Percentiles rank a stretch among this genome's conserved stretches.
Conservation (phyloP, 1,139 yeast species). For the Kurtzmaniella quercitrusa region DNA sequence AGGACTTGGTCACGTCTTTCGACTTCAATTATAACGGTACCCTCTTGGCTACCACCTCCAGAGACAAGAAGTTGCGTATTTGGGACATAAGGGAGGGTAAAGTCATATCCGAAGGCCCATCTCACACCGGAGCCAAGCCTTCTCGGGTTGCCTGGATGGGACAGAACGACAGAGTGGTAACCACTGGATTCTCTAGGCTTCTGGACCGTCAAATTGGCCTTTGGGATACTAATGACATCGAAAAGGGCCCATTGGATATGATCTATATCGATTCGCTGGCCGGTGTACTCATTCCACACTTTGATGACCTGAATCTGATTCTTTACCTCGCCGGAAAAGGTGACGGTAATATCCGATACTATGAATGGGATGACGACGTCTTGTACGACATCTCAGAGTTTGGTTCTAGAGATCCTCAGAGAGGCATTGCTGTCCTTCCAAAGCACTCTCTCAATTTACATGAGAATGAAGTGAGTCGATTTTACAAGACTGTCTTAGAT, state of each 20-base stretch:
- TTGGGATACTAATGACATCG: conserved; percentile 79
- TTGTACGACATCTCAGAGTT: conserved; percentile 80
- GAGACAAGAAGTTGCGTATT: conserved; percentile 84
- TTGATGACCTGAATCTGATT: conserved; percentile 74
- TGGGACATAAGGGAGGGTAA: conserved; percentile 85
- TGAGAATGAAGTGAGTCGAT: conserved; percentile 78
- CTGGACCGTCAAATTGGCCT: conserved; percentile 94
- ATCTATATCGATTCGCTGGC: conserved; percentile 86
- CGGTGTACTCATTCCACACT: conserved; percentile 89
- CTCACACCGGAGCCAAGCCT: conserved; percentile 90
- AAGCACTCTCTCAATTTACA: conserved; percentile 72
- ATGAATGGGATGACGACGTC: conserved; percentile 73
- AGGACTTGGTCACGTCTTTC: conserved; percentile 86
- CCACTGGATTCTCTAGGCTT: conserved; percentile 93
- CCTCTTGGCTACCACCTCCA: conserved; percentile 80
- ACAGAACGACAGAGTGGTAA: conserved; percentile 73
- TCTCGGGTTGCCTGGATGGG: conserved; percentile 90
- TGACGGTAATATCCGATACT: conserved; percentile 95
- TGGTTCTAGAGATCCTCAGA: conserved; percentile 86
- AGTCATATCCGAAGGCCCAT: conserved; percentile 76
- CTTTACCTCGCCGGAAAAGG: conserved; percentile 95
- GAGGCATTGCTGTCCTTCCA: conserved; percentile 92
- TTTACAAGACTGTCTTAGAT: conserved; percentile 84
- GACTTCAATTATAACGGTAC: conserved; percentile 88
- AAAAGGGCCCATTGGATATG: conserved; percentile 83